phyloP scores from a whole-genome alignment of 352 stramenopile genomes.

The Pythium pyrilobum region DNA sequence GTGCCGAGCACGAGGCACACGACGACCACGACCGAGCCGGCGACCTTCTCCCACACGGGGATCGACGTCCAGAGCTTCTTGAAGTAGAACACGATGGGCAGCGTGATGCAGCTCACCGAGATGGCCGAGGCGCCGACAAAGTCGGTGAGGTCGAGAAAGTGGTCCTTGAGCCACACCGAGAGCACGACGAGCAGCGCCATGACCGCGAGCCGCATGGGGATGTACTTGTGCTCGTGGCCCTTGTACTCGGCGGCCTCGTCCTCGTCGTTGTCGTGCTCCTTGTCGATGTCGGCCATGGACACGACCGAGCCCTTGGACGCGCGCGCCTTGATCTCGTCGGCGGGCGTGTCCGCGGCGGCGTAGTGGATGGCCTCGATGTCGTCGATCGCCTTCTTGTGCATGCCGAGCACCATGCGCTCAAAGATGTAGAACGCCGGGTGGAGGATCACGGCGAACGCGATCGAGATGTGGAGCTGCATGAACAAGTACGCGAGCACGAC shows the following conservation, averaged over 20 bases:
- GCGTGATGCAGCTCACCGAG: constrained; percentile 47
- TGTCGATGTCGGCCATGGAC: constrained; percentile 34
- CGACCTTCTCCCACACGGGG: too few species aligned
- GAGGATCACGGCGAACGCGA: constrained; percentile 49
- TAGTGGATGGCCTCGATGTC: too few species aligned
- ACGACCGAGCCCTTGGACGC: constrained; percentile 30
- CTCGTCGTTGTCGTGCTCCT: constrained; percentile 25
- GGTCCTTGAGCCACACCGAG: constrained; percentile 24
- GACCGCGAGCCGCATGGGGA: constrained; percentile 42
- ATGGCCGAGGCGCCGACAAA: constrained; percentile 54
- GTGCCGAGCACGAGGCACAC: too few species aligned
- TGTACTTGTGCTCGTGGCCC: constrained; percentile 37
- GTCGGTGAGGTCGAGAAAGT: constrained; percentile 61
- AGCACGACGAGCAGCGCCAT: constrained; percentile 35
- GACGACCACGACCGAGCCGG: too few species aligned
- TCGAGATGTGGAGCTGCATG: constrained; percentile 47
- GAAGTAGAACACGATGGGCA: constrained; percentile 64
- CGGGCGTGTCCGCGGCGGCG: too few species aligned
- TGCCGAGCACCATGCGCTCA: constrained; percentile 22
- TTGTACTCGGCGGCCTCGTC: constrained; percentile 34
- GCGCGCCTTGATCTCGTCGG: too few species aligned
- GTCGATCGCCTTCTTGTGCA: constrained; percentile 23
- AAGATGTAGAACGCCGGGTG: constrained; percentile 51
- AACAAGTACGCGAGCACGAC: constrained; percentile 28
- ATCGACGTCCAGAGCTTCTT: constrained; percentile 47